A percentile compares a stretch with the other conserved stretches of the same genome.
Conservation (phyloP, 371 early-diverging fungal species). For the Mortierella sp. region DNA sequence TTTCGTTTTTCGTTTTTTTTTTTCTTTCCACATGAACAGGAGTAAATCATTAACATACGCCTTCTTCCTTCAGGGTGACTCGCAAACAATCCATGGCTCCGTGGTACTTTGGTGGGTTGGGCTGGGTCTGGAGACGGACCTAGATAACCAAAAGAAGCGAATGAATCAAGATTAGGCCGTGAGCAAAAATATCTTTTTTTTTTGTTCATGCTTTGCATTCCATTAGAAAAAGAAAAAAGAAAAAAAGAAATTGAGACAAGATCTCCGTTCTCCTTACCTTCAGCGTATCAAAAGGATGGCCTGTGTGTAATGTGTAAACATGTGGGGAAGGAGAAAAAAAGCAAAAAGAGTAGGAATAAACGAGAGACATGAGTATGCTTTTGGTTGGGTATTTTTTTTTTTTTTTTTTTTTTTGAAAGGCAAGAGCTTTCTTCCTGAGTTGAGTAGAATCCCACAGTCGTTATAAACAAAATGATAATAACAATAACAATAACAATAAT, state of each 20-base stretch:
- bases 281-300: slow-evolving; percentile 83
- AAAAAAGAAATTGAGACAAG: no score
- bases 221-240: no score
- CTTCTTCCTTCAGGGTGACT: slow-evolving; percentile 77
- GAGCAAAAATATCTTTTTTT: neutral
- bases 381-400: no score
- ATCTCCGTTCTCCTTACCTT: slow-evolving; percentile 56
- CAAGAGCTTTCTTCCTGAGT: no score
- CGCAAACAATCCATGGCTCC: slow-evolving; percentile 80
- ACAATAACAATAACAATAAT: no score
- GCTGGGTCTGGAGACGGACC: slow-evolving; percentile 86
- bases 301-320: slow-evolving; percentile 28
- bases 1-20: no score
- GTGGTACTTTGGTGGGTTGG: slow-evolving; percentile 72
- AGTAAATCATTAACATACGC: slow-evolving; percentile 58
- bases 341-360: no score
- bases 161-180: slow-evolving; percentile 2
- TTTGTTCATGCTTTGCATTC: neutral
- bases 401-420: no score
- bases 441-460: no score
- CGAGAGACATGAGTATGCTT: no score
- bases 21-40: neutral
- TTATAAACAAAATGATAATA: no score
- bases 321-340: neutral
- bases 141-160: slow-evolving; percentile 19